Base-by-base conservation (phyloP, 2,329 filamentous ascomycete species). In the Fusarium ambrosium region DNA sequence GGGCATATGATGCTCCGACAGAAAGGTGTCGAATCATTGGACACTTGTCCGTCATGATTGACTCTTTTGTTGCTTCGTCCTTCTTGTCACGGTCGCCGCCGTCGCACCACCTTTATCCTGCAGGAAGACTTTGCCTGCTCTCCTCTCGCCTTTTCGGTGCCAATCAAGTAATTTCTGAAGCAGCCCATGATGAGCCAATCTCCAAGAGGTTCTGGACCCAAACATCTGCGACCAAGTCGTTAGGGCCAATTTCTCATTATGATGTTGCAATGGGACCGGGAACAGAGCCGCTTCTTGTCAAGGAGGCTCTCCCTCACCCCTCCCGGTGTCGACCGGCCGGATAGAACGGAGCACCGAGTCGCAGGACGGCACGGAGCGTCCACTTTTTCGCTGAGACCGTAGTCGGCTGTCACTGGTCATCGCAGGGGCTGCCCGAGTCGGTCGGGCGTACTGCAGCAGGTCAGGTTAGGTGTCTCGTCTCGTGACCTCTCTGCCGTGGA, bases 1-100 rank as follows among this genome's bases (percentile, higher is more conserved):
- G 66, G 72, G 72, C 72, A 75, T 73, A 75, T 72, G 72, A 64
- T 67, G 53, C 56, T 66, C 2, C 27, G 10, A 36, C 43, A 8
- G 14, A 22, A 59, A 62, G 51, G 62, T 39, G 62, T 68, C 72
- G 68, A 73, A 67, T 75, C 72, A 75, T 75, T 75, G 69, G 68
- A 60, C 32, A 51, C 41, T 62, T 14, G 60, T 20, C 60, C 48
- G 43, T 60, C 69, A 74, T 63, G 48, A 59, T 36, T 41, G 41
- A 37, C 41, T 71, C 63, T 73, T 51, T 66, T 60, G 34, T 62
- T 70, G 70, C 62, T 71, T 59, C 65, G 70, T 63, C 20, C 41
- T 59, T 53, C 59, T 53, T 27, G 45, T 43, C 66, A 66, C 56
- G 59, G 45, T 70, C 65, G 59, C 51, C 62, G 62, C 70, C 69